Conservation (phyloP, 2,329 filamentous ascomycete genomes). For the Penicillium thymicola region DNA sequence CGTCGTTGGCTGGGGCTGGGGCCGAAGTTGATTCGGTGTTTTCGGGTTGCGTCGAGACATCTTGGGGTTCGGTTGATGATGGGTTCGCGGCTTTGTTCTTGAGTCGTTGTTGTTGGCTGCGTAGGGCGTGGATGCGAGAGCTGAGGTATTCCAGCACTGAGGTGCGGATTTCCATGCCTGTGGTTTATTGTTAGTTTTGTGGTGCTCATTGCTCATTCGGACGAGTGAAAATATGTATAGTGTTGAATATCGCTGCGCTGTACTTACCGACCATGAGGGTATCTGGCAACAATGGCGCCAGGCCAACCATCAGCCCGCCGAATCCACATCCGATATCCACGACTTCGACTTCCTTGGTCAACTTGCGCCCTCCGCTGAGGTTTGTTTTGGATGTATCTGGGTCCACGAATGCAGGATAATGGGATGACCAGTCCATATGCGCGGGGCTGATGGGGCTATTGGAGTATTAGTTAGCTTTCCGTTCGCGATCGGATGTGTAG, state of each 20-base stretch:
- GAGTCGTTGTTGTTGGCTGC: constrained; percentile 44
- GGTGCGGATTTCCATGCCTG: constrained; percentile 86
- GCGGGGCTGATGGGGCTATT: constrained; percentile 71
- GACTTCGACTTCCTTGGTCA: constrained; percentile 75
- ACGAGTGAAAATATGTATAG: not conserved
- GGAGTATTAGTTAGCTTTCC: not conserved
- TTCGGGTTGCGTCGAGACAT: not conserved
- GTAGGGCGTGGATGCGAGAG: constrained; percentile 78
- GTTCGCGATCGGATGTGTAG: not conserved
- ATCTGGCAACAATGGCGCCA: constrained; percentile 76
- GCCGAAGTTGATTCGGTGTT: not conserved
- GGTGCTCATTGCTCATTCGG: not conserved
- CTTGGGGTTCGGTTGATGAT: constrained; percentile 4
- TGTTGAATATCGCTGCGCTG: not conserved
- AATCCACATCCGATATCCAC: constrained; percentile 98
- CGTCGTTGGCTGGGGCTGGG: constrained; percentile 7
- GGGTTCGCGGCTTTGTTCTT: constrained; percentile 15
- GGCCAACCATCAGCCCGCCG: constrained; percentile 81
- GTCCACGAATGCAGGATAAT: constrained; percentile 72
- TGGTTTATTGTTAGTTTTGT: not conserved
- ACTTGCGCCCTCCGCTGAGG: constrained; percentile 34
- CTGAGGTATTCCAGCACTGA: constrained; percentile 89
- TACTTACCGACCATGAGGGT: constrained; percentile 73
- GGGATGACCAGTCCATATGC: constrained; percentile 85
- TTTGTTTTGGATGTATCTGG: constrained; percentile 35